Evolutionary conservation across 129 eudicot genomes (phyloP), one percentile per base, ranked within the genome.

Genomic region (Dittrichia graveolens): DNA sequence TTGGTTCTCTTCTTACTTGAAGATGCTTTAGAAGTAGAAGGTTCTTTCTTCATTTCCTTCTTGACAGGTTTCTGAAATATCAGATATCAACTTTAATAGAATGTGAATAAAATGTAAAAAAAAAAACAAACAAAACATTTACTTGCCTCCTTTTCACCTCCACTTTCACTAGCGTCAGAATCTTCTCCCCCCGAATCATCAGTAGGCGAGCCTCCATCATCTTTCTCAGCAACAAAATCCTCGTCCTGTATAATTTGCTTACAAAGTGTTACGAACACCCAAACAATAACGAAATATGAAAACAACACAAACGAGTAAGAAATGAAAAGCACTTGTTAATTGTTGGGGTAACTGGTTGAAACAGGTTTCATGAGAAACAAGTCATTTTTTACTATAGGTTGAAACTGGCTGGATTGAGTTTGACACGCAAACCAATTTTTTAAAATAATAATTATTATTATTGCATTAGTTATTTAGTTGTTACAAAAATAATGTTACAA

Each of bases 101-200:
- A 43, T 39, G 0, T 15, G 31, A 24, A 15, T 11, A 31, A 15
- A 3, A 46, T 0, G 12, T 3, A 2, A 61, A 46, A 48, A 40
- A 40, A 12, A 4, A 45, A 15, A 13, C 8, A 76, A 70, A 42
- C 44, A 69, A 35, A 37, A 61, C 58, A 35, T 24, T 16, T 38
- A 61, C 45, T 71, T 45, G 71, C 90, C 86, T 87, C 94, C 37
- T 71, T 79, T 83, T 85, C 94, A 52, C 69, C 83, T 61, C 82
- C 94, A 63, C 88, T 77, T 31, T 49, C 82, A 73, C 94, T 90
- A 49, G 81, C 94, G 77, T 90, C 94, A 73, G 91, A 87, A 24
- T 79, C 93, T 4, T 76, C 96, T 75, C 79, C 96, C 6, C 88
- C 94, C 19, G 96, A 90, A 68, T 90, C 91, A 81, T 90, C 94